Conservation (phyloP, 768 basidiomycete species). For the Obba rivulosa region DNA sequence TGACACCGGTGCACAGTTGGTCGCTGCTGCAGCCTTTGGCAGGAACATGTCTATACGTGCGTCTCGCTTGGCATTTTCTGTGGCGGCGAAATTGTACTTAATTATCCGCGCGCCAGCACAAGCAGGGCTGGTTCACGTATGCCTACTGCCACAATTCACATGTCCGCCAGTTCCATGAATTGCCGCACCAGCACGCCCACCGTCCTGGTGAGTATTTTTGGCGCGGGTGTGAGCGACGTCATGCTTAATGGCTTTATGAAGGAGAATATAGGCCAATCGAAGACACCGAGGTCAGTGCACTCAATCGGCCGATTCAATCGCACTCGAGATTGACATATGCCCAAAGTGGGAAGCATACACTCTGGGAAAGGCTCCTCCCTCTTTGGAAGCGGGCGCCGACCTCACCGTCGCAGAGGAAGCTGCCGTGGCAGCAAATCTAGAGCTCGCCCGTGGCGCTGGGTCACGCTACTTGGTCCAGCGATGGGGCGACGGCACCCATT, state of each 20-base stretch:
- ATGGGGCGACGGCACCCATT: constrained; percentile 87
- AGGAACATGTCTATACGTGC: constrained; percentile 81
- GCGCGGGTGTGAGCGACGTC: background rate
- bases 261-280: constrained; percentile 77
- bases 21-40: constrained; percentile 73
- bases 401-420: constrained; percentile 61
- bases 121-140: constrained; percentile 96
- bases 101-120: constrained; percentile 50
- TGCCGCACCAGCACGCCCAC: constrained; percentile 56
- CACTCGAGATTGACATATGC: constrained; percentile 11
- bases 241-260: constrained; percentile 25
- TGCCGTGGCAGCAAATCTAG: constrained; percentile 62
- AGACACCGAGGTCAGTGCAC: constrained; percentile 67
- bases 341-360: constrained; percentile 72
- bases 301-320: constrained; percentile 6
- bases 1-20: constrained; percentile 74
- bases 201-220: constrained; percentile 48
- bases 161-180: constrained; percentile 94
- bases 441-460: constrained; percentile 73
- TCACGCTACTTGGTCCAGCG: constrained; percentile 90
- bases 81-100: constrained; percentile 16
- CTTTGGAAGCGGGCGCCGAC: constrained; percentile 56
- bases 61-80: constrained; percentile 30
- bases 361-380: constrained; percentile 62
- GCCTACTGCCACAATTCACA: constrained; percentile 93